Conservation (phyloP, 306 rosid species). For the Prunus campanulata region DNA sequence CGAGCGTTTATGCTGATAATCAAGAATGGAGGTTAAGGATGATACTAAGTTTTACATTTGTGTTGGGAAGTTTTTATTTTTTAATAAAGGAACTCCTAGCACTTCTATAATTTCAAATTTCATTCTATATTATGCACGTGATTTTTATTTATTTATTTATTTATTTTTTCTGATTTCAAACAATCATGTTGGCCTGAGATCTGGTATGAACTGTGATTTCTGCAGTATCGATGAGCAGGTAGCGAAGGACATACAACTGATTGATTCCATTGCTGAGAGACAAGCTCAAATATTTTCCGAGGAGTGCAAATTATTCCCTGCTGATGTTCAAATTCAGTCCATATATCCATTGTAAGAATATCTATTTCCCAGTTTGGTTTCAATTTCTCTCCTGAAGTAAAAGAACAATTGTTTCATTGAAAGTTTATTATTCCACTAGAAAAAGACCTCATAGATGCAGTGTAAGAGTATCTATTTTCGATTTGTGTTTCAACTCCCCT, state of each 20-base stretch:
- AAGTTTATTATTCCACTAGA: background rate
- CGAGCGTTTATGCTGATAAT: constrained; percentile 86
- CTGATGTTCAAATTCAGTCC: constrained; percentile 97
- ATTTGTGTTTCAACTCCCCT: background rate
- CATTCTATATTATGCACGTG: background rate
- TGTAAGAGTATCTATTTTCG: constrained; percentile 41
- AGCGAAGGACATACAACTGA: constrained; percentile 79
- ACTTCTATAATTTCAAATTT: background rate
- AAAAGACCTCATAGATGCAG: constrained; percentile 47
- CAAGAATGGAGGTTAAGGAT: constrained; percentile 84
- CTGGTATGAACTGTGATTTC: constrained; percentile 34
- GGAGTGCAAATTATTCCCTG: constrained; percentile 94
- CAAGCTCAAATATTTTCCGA: constrained; percentile 95
- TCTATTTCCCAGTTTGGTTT: background rate
- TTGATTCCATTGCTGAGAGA: constrained; percentile 89
- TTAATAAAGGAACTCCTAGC: background rate
- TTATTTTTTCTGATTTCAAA: background rate
- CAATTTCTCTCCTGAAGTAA: background rate
- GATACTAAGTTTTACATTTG: constrained; percentile 4
- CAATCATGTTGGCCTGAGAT: background rate
- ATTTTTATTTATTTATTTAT: background rate
- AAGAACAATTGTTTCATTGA: background rate
- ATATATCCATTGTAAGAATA: constrained; percentile 79
- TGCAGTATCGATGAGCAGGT: constrained; percentile 88
- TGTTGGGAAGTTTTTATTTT: background rate